These are phyloP conservation scores for Immersiporthe knoxdaviesiana DNA, from an alignment of 2,329 filamentous ascomycete genomes.

Conservation along the genomic window DNA sequence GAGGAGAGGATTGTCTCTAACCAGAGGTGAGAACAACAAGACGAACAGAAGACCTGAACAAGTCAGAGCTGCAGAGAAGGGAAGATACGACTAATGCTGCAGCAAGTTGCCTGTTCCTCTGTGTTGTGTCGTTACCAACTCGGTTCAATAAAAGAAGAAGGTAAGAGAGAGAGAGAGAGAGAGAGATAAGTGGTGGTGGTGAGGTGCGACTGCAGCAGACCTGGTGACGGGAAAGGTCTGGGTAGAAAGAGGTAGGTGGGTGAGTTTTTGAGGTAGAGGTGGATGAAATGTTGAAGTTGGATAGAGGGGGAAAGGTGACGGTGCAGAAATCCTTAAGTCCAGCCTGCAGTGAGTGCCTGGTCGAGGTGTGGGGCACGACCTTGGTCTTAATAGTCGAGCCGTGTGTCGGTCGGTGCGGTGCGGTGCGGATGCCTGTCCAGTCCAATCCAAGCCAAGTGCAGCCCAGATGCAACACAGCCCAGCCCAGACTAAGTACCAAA, in stretches of 20 bases:
- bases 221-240: background rate
- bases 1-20: no score
- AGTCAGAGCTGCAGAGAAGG: background rate
- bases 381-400: constrained; percentile 20
- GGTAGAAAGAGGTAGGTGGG: constrained; percentile 1
- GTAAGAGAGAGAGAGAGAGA: background rate
- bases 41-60: background rate
- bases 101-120: background rate
- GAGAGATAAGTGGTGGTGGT: background rate
- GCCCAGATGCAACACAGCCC: background rate
- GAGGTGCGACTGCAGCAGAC: background rate
- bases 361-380: constrained; percentile 26
- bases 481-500: background rate
- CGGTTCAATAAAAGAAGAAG: background rate
- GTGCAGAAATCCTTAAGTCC: constrained; percentile 18
- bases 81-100: background rate
- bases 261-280: constrained; percentile 10
- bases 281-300: constrained; percentile 22
- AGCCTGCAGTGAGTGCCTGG: background rate
- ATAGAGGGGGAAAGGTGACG: constrained; percentile 22
- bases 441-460: background rate
- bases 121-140: background rate
- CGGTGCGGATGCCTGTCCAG: constrained; percentile 3
- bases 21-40: no score
- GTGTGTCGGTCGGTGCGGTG: constrained; percentile 6